A percentile compares a stretch with the other conserved stretches of the same genome.
Evolutionary conservation across 345 rosid genomes (phyloP).

Genomic region (Laguncularia racemosa): DNA sequence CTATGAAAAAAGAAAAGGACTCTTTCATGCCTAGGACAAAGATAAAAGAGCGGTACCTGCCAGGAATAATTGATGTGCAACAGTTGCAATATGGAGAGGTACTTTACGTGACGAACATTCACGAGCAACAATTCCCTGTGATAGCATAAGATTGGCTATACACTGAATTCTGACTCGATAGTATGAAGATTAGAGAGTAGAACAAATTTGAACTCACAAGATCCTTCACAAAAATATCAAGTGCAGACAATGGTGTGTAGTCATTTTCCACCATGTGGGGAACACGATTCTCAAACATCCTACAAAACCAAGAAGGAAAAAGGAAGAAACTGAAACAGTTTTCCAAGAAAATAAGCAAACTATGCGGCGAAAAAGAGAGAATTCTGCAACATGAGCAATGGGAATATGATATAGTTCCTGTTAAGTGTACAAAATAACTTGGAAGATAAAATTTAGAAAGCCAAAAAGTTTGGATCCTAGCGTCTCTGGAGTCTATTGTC

Average conservation of each 20-base stretch:
- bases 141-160: not conserved
- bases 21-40: not conserved
- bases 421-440: no score
- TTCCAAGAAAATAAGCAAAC: not conserved
- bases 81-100: conserved; percentile 77
- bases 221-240: conserved; percentile 96
- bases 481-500: no score
- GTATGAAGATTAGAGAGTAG: conserved; percentile 2
- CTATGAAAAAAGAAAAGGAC: not conserved
- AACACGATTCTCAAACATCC: conserved; percentile 98
- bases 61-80: conserved; percentile 74
- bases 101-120: conserved; percentile 65
- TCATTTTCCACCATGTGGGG: conserved; percentile 94
- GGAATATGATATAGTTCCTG: no score
- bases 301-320: conserved; percentile 11
- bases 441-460: no score
- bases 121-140: conserved; percentile 78
- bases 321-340: not conserved
- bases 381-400: no score
- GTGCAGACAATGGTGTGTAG: conserved; percentile 90
- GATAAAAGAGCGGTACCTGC: conserved; percentile 46
- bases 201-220: conserved; percentile 44
- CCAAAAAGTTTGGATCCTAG: no score
- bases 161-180: not conserved
- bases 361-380: not conserved